These are phyloP conservation scores for Eucalyptus cladocalyx DNA, from an alignment of 345 rosid genomes.

Conservation along the genomic window DNA sequence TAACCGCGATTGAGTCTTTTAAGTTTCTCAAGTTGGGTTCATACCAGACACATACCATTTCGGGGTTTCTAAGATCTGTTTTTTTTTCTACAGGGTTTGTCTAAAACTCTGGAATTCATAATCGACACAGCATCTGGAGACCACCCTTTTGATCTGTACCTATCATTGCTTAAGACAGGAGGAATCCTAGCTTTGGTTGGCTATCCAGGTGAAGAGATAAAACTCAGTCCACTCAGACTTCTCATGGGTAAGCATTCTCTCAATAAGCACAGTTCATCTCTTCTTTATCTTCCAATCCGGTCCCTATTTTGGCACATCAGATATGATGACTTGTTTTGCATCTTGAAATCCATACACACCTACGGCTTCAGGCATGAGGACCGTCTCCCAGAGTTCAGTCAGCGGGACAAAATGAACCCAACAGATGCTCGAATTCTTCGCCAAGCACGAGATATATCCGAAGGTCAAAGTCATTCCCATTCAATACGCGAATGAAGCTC, in stretches of 20 bases:
- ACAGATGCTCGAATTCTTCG: slow-evolving; percentile 21
- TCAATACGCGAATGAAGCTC: slow-evolving; percentile 18
- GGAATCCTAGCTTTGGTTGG: slow-evolving; percentile 18
- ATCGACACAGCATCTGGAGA: slow-evolving; percentile 80
- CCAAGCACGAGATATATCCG: slow-evolving; percentile 9
- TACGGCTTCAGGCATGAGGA: slow-evolving; percentile 4
- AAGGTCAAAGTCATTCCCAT: slow-evolving; percentile 12
- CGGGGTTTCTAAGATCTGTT: background rate
- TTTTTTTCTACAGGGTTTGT: slow-evolving; percentile 19
- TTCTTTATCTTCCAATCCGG: background rate
- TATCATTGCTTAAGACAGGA: slow-evolving; percentile 34
- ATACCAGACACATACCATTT: background rate
- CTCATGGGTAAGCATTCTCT: background rate
- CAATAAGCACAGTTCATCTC: background rate
- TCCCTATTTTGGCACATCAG: background rate
- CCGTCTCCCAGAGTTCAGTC: slow-evolving; percentile 5
- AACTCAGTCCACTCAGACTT: slow-evolving; percentile 12
- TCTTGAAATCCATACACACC: background rate
- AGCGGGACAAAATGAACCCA: slow-evolving; percentile 14
- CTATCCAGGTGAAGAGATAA: slow-evolving; percentile 9
- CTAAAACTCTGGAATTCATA: slow-evolving; percentile 61
- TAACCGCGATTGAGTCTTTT: background rate
- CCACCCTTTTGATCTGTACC: slow-evolving; percentile 60
- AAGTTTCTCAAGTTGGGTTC: background rate
- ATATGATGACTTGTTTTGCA: background rate